Conservation (phyloP, 1,284 basidiomycete genomes). For the Microbotryum scabiosae region DNA sequence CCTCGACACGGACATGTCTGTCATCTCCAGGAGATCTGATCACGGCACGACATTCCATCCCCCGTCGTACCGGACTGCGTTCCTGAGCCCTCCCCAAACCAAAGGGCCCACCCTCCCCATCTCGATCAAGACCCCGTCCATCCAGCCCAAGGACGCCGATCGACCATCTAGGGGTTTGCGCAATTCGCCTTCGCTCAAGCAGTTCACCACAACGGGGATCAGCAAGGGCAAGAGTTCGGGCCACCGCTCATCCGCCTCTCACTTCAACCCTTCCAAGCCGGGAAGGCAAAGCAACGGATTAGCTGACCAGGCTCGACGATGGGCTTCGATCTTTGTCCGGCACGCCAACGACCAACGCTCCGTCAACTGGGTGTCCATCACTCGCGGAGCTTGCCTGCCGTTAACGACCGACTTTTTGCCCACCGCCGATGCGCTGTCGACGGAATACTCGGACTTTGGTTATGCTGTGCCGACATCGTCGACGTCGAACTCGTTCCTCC, state of each 20-base stretch:
- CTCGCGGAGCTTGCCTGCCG: slow-evolving; percentile 59
- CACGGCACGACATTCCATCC: not conserved
- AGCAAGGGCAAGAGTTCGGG: slow-evolving; percentile 7
- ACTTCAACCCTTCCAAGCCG: slow-evolving; percentile 29
- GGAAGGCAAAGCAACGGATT: slow-evolving; percentile 27
- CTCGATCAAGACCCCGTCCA: slow-evolving; percentile 12
- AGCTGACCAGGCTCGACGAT: slow-evolving; percentile 30
- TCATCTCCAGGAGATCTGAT: not conserved
- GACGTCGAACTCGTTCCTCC: slow-evolving; percentile 52
- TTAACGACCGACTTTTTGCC: slow-evolving; percentile 89
- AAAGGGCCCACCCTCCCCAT: slow-evolving; percentile 19
- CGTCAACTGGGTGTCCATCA: slow-evolving; percentile 73
- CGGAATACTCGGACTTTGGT: slow-evolving; percentile 63
- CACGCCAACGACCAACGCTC: slow-evolving; percentile 28
- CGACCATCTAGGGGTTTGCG: not conserved
- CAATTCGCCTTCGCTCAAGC: slow-evolving; percentile 23
- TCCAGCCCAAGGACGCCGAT: not conserved
- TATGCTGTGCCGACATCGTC: slow-evolving; percentile 44
- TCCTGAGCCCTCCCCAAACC: not conserved
- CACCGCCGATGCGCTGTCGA: slow-evolving; percentile 61
- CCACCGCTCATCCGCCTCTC: slow-evolving; percentile 3
- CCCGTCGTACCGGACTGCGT: not conserved
- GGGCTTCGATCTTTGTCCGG: slow-evolving; percentile 32
- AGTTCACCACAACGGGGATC: slow-evolving; percentile 3
- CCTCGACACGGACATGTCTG: slow-evolving; percentile 2